Evolutionary conservation across 2,329 filamentous ascomycete species (phyloP).

Genomic region (Fusarium sulawesiense): DNA sequence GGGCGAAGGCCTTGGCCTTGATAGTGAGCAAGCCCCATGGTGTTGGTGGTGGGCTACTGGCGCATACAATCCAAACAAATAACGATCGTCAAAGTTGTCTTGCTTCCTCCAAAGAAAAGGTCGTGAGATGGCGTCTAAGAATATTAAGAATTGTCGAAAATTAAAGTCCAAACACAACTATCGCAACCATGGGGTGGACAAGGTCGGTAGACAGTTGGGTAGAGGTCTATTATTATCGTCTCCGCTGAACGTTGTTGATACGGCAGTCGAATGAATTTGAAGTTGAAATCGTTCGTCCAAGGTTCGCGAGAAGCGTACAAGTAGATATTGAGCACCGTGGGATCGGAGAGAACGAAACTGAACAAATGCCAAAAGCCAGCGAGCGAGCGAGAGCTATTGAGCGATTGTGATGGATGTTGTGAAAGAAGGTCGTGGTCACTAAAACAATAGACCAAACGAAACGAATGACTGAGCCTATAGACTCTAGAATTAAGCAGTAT

Average conservation of each 20-base stretch:
- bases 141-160: constrained; percentile 38
- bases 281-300: constrained; percentile 39
- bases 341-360: constrained; percentile 17
- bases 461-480: constrained; percentile 40
- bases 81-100: constrained; percentile 11
- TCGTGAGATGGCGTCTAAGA: constrained; percentile 12
- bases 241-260: constrained; percentile 24
- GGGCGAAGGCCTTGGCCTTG: constrained; percentile 44
- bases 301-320: constrained; percentile 29
- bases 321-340: constrained; percentile 17
- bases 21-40: constrained; percentile 38
- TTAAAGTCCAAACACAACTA: constrained; percentile 33
- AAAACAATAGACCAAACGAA: constrained; percentile 40
- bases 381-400: constrained; percentile 32
- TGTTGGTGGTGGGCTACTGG: constrained; percentile 13
- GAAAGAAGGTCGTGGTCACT: constrained; percentile 42
- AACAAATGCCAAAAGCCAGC: constrained; percentile 37
- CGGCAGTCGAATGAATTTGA: constrained; percentile 23
- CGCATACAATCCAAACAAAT: constrained; percentile 30
- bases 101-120: constrained; percentile 24
- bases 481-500: constrained; percentile 41
- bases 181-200: constrained; percentile 37
- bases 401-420: constrained; percentile 34
- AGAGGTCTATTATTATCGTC: constrained; percentile 23
- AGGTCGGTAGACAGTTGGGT: constrained; percentile 14